A percentile compares a stretch with the other conserved stretches of the same genome.
Conservation (phyloP, 148 eudicot species). For the Camellia granthamiana region DNA sequence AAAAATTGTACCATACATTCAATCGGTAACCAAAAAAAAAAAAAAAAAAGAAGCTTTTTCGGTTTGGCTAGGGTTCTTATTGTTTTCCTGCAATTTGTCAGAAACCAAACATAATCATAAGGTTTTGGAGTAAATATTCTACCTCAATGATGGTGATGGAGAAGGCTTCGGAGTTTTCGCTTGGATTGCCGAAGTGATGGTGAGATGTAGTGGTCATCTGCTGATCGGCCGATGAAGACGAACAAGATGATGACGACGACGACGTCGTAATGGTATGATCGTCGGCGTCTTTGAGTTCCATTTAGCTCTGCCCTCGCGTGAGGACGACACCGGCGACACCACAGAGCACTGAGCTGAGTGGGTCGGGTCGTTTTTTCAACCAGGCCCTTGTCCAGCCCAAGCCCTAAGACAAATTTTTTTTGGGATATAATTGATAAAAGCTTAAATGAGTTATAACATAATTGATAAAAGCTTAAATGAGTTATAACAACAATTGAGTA, state of each 20-base stretch:
- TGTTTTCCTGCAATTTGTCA: not conserved
- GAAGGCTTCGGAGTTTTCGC: constrained; percentile 29
- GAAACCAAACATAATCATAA: not conserved
- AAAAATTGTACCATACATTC: not conserved
- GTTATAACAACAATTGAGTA: no score
- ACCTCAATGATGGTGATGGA: constrained; percentile 72
- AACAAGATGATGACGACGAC: not conserved
- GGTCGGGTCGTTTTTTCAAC: no score
- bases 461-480: no score
- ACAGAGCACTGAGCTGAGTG: no score
- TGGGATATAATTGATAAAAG: no score
- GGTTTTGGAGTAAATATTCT: not conserved
- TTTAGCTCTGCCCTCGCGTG: not conserved
- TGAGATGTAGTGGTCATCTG: constrained; percentile 48
- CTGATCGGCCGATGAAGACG: constrained; percentile 1
- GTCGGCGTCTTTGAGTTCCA: constrained; percentile 9
- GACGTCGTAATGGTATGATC: not conserved
- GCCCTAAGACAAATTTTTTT: no score
- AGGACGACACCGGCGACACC: no score
- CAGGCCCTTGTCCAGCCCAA: no score
- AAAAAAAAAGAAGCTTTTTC: not conserved
- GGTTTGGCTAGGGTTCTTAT: not conserved
- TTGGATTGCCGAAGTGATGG: constrained; percentile 45
- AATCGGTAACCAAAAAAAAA: not conserved
- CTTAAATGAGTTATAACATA: no score